phyloP scores from a whole-genome alignment of 2,329 filamentous ascomycete genomes.

The Xylaria arbuscula region DNA sequence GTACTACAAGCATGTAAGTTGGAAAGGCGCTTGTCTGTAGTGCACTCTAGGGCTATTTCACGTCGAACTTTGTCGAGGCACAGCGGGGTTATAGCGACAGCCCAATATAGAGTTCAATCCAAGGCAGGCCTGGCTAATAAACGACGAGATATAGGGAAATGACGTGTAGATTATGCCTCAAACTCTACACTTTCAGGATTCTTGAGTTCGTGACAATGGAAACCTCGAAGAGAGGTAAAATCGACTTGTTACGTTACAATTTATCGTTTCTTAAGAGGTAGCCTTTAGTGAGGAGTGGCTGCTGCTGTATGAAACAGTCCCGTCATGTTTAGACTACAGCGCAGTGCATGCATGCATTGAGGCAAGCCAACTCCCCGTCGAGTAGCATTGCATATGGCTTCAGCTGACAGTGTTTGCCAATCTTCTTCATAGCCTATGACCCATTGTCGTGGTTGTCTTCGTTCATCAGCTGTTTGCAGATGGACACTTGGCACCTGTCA shows the following conservation, averaged over 20 bases:
- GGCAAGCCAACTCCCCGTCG: not conserved
- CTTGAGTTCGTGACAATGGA: not conserved
- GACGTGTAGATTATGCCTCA: conserved; percentile 23
- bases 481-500: conserved; percentile 22
- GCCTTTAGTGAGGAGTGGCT: no score
- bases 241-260: not conserved
- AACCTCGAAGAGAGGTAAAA: not conserved
- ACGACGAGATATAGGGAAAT: conserved; percentile 30
- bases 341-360: not conserved
- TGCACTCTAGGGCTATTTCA: no score
- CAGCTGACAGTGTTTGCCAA: conserved; percentile 10
- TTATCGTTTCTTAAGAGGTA: not conserved
- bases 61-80: not conserved
- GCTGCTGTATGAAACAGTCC: not conserved
- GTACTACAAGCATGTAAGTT: not conserved
- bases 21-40: no score
- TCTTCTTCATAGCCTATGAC: conserved; percentile 1
- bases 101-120: conserved; percentile 25
- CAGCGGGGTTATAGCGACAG: conserved; percentile 18
- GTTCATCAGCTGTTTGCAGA: not conserved
- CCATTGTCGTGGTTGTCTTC: not conserved
- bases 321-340: no score
- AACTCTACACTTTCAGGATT: conserved; percentile 18
- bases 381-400: conserved; percentile 11
- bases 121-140: conserved; percentile 32